Base-by-base conservation (phyloP, 164 flowering plant species). In the Aristolochia fimbriata region DNA sequence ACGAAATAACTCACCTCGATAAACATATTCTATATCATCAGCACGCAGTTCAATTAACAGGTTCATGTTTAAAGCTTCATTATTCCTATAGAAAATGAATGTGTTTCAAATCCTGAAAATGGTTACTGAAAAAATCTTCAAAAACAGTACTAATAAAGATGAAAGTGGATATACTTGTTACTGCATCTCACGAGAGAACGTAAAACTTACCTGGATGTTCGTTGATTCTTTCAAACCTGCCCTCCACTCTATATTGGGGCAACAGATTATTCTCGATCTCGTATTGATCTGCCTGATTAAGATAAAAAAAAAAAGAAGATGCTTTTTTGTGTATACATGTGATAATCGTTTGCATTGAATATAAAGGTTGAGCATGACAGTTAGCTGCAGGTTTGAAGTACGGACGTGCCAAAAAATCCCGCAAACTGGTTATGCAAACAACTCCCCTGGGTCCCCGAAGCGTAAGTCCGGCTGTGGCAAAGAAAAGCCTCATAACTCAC, bases 21-120 rank as follows among this genome's bases (percentile, higher is more conserved):
- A 90, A 57, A 93, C 97, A 72, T 80, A 93, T 67, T 93, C 95
- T 58, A 93, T 83, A 67, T 93, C 97, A 78, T 90, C 97, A 62
- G 97, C 97, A 48, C 79, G 81, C 61, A 93, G 62, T 74, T 93
- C 97, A 67, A 93, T 71, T 75, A 87, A 65, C 20, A 90, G 76
- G 62, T 93, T 82, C 57, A 97, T 70, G 71, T 84, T 90, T 17
- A 90, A 78, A 67, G 76, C 87, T 83, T 89, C 98, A 90, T 84
- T 55, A 93, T 76, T 54, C 96, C 98, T 33, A 87, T 83, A 45
- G 97, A 89, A 64, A 93, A 89, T 30, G 97, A 85, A 68, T 75
- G 94, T 60, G 79, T 74, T 65, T 96, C 97, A 53, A 96, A 78
- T 82, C 77, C 96, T 92, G 82, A 72, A 81, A 7, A 72, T 48